Percentiles rank a stretch among this genome's conserved stretches.
Conservation (phyloP, 1,284 basidiomycete genomes). For the Exobasidium rhododendri region DNA sequence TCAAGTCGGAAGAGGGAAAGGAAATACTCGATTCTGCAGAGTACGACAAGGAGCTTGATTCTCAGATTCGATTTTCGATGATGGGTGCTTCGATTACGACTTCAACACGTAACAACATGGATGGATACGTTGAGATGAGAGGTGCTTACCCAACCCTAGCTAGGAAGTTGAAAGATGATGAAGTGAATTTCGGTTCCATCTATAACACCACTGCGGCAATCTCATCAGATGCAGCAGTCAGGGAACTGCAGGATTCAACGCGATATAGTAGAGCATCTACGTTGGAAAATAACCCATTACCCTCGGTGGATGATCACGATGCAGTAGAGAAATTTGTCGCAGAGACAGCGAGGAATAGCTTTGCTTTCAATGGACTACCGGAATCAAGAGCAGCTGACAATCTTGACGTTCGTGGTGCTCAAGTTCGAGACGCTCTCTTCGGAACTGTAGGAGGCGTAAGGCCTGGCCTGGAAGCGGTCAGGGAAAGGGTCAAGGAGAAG, state of each 20-base stretch:
- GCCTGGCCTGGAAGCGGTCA: constrained; percentile 49
- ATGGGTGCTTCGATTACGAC: background rate
- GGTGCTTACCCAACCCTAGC: background rate
- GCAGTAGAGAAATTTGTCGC: background rate
- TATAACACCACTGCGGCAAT: background rate
- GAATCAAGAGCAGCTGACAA: background rate
- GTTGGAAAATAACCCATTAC: background rate
- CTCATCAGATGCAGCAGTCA: background rate
- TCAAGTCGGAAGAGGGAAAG: background rate
- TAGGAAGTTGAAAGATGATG: background rate
- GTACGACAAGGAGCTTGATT: background rate
- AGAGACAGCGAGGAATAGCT: background rate
- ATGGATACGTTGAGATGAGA: background rate
- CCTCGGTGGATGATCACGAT: background rate
- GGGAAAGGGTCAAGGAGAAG: constrained; percentile 33
- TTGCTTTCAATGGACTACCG: background rate
- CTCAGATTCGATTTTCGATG: background rate
- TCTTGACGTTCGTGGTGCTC: background rate
- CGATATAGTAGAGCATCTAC: background rate
- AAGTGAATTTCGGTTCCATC: background rate
- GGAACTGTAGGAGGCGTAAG: constrained; percentile 46
- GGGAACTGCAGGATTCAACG: background rate
- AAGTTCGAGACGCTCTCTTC: constrained; percentile 52
- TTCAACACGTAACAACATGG: background rate
- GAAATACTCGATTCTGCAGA: background rate